Base-by-base conservation (phyloP, 208 protist species). In the Trypanosoma vivax region DNA sequence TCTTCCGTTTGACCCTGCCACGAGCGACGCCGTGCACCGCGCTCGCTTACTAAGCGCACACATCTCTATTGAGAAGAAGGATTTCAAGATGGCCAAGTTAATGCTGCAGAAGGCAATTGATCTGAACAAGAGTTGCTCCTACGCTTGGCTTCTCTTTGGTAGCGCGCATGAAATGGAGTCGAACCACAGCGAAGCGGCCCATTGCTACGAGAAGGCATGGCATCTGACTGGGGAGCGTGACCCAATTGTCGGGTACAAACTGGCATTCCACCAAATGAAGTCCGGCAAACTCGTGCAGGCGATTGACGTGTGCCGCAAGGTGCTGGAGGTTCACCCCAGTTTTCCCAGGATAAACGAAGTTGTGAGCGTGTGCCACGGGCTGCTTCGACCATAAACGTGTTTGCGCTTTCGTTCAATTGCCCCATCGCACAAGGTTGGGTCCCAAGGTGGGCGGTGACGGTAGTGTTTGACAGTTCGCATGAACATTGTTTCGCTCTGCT, bases 221-320 rank as follows among this genome's bases (percentile, higher is more conserved):
- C 60, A 84, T 38, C 67, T 96, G 35, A 49, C 87, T 43, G 79
- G 87, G 60, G 90, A 96, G 50, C 65, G 52, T 2, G 74, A 92
- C 54, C 88, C 90, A 10, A 65, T 52, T 1, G 70, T 98, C 23
- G 96, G 96, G n/a, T 98, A 91, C 83, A 97, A 96, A 50, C 79
- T 98, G 5, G 93, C 93, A 23, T 97, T 98, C 73, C 97, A 97
- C 74, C 96, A 93, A 59, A 79, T 98, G 50, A 98, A 98, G 67
- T 90, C 90, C 39, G 80, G 83, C 45, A 71, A 86, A 31, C 80
- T 85, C 19, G 76, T 98, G 41, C 73, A 94, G 49, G 88, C 90
- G 10, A 98, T 98, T 73, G 89, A 97, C 37, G 79, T 98, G 24
- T 92, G 93, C 63, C 81, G 93, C 46, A 81, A 80, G 55, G 91